Evolutionary conservation across 768 basidiomycete genomes (phyloP), one percentile per base, ranked within the genome.

Genomic region (Strobilomyces dryophilus): DNA sequence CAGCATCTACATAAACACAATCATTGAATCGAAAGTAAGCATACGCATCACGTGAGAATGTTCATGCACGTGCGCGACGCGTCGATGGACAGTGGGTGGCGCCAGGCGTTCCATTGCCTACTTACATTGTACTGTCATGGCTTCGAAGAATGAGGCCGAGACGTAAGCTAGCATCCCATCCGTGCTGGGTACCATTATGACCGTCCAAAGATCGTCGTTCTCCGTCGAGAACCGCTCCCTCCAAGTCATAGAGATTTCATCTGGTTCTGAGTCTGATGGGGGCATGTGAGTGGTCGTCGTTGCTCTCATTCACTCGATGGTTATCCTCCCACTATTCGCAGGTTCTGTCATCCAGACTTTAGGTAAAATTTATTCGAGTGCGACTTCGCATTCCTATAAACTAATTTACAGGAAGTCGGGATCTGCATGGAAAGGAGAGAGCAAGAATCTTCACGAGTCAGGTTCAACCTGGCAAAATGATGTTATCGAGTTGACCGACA

Each of bases 181-280:
- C 31, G 5, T 9, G 32, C 5, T 18, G 10, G 10, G 49, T 18
- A 0, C 3, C 4, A 47, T 29, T 17, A 1, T 18, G 29, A 31
- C 31, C 24, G n/a, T 40, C 27, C 18, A 7, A 56, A 26, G 54
- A 10, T 21, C 24, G 29, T 51, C 42, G 15, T 41, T 36, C 29
- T 27, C 45, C 15, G 21, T 21, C 17, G 47, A 29, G 47, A 49
- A 29, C 29, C 35, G 20, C 5, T 34, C 58, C 35, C 57, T 59
- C 39, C 68, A 74, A 41, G 67, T 83, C 21, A 82, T 85, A 53
- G 79, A 82, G 58, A 78, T 83, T 64, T 81, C 79, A 17, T 82
- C 81, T 43, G 69, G 64, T 34, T 77, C 75, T 35, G 69, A 65
- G 32, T 77, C 75, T 35, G 74, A 74, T 47, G 69, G 73, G 1